Base-by-base conservation (phyloP, 2,329 filamentous ascomycete species). In the Fusarium tuaranense region DNA sequence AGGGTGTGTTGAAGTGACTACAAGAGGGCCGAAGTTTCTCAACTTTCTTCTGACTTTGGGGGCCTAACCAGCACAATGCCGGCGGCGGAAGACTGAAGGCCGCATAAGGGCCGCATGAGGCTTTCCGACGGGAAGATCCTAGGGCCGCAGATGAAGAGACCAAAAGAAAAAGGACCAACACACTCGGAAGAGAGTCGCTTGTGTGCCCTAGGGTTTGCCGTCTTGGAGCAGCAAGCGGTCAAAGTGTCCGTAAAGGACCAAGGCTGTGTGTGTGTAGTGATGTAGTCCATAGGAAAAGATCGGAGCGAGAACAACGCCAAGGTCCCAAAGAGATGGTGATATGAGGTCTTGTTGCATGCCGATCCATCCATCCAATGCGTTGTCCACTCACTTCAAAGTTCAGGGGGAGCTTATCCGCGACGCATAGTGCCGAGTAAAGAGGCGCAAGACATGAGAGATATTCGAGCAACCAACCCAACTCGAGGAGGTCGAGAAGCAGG, bases 51-150 rank as follows among this genome's bases (percentile, higher is more conserved):
- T 63, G 22, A 36, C 61, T 60, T 65, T 62, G 34, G 66, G 59
- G 58, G 34, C 65, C 41, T 32, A 20, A 62, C 44, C n/a, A 68
- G 59, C 53, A 9, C 48, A 63, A 46, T 69, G 61, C 65, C 59
- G 67, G 64, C 59, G 30, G 41, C 63, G 60, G 75, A 51, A 68
- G 65, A 60, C 58, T 60, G 63, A 36, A 14, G 77, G 75, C 48
- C 69, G 77, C 75, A 76, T 72, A 20, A 41, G 57, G 75, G 77
- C 69, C 74, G 75, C 75, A 76, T 77, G 66, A 65, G 71, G 68
- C 64, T 69, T 69, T 73, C 70, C 66, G 55, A 69, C 75, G 75
- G 77, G 74, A 78, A 71, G 74, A 78, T 75, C 73, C 63, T 63
- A 66, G 53, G 66, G 74, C 70, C 67, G 70, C 70, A 69, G 70